Evolutionary conservation across 768 basidiomycete species (phyloP), one percentile per base, ranked within the genome.

Genomic region (Boletus subparvulus): DNA sequence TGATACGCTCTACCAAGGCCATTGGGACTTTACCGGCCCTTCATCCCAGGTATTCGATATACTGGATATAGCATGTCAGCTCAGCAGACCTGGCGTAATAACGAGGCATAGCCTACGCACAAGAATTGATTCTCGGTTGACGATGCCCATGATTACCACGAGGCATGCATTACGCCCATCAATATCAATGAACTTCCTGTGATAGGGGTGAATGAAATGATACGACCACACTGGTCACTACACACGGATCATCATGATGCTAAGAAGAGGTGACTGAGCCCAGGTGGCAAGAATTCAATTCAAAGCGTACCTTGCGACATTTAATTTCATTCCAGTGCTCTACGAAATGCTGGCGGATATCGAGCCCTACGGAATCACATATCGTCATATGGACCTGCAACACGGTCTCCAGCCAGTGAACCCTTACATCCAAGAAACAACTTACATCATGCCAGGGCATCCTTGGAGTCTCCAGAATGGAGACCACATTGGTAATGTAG

Each of bases 381-480:
- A 94, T 73, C 5, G 91, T 93, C 87, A 92, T 90, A 69, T 94
- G 93, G 14, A 88, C 81, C 86, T 89, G 68, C 16, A 45, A 10
- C 59, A 16, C 19, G n/a, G n/a, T 19, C 6, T 41, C 49, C 53
- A 50, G 32, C 32, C 28, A 30, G n/a, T n/a, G 50, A 44, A 45
- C 14, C 5, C 45, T 24, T 6, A 33, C 36, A 17, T 28, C n/a
- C n/a, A 41, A 21, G 51, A 41, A 51, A 28, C 51, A 41, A 74
- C 88, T 56, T 53, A 92, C 92, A 74, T 98, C 95, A 67, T 98
- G 95, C 95, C 95, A 98, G 1, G 95, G 92, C 93, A 94, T 93
- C 59, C 91, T 77, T 1, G 84, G 76, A 14, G 76, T 85, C 61
- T 92, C 89, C 45, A 86, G 67, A 46, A 85, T 80, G 33, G 85